Evolutionary conservation across 2,329 filamentous ascomycete species (phyloP).

Genomic region (Aspergillus floridensis): DNA sequence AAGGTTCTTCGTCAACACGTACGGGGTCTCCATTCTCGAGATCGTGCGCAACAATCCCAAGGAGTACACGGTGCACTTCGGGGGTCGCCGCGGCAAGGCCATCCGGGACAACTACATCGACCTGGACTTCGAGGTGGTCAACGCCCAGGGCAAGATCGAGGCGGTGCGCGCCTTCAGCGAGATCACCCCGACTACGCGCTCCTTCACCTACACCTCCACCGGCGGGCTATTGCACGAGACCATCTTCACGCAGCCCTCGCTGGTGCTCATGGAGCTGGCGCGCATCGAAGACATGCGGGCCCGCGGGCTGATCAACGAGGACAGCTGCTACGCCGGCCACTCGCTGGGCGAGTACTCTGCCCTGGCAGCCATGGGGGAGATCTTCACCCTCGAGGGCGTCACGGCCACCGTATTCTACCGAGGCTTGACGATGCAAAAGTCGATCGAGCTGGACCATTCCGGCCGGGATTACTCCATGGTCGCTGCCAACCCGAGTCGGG

Average conservation of each 20-base stretch:
- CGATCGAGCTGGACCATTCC: slow-evolving; percentile 84
- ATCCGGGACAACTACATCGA: slow-evolving; percentile 98
- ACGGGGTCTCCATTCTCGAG: slow-evolving; percentile 82
- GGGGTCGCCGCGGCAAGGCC: slow-evolving; percentile 87
- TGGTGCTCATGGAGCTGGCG: slow-evolving; percentile 97
- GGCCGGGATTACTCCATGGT: slow-evolving; percentile 98
- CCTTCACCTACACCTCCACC: slow-evolving; percentile 90
- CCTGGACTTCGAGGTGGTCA: slow-evolving; percentile 71
- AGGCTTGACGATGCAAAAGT: slow-evolving; percentile 96
- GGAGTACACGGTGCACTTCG: slow-evolving; percentile 93
- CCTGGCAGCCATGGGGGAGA: slow-evolving; percentile 85
- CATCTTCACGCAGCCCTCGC: slow-evolving; percentile 92
- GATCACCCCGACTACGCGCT: slow-evolving; percentile 81
- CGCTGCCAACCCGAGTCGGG: slow-evolving; percentile 91
- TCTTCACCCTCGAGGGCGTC: slow-evolving; percentile 93
- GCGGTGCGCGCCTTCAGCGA: slow-evolving; percentile 98
- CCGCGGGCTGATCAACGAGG: slow-evolving; percentile 85
- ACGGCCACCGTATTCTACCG: slow-evolving; percentile 97
- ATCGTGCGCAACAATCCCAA: slow-evolving; percentile 98
- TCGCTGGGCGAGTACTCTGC: slow-evolving; percentile 96
- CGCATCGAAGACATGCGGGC: slow-evolving; percentile 96
- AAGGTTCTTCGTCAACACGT: slow-evolving; percentile 93
- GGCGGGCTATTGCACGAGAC: slow-evolving; percentile 89
- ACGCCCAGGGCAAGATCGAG: background rate
- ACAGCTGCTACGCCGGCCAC: slow-evolving; percentile 93